Evolutionary conservation across 1,284 basidiomycete genomes (phyloP).

Genomic region (Apiotrichum veenhuisii): DNA sequence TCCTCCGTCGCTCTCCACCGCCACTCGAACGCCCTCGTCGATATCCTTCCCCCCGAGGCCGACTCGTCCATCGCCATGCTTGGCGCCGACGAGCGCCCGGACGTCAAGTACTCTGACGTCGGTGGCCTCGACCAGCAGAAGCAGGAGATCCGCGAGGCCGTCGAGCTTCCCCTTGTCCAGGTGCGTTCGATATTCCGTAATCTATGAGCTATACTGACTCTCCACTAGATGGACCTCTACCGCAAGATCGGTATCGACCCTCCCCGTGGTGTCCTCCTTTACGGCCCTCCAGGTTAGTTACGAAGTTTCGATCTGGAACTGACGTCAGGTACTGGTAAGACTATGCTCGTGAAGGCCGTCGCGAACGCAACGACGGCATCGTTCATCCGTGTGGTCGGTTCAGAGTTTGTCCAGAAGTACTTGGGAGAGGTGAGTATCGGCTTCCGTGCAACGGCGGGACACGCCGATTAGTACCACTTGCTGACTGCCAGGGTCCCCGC

Average conservation of each 20-base stretch:
- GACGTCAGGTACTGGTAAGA: constrained; percentile 86
- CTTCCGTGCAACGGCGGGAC: no score
- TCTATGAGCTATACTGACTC: background rate
- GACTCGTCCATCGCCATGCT: constrained; percentile 97
- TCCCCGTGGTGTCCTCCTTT: constrained; percentile 86
- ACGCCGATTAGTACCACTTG: background rate
- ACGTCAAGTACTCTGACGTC: constrained; percentile 83
- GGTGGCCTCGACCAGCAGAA: constrained; percentile 98
- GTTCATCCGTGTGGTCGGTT: constrained; percentile 97
- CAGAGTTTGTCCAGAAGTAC: constrained; percentile 99
- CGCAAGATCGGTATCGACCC: constrained; percentile 99
- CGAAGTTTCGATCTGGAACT: constrained; percentile 1
- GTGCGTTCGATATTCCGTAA: constrained; percentile 21
- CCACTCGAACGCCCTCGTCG: constrained; percentile 97
- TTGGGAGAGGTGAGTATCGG: constrained; percentile 67
- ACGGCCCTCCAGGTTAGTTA: constrained; percentile 78
- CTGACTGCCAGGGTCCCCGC: constrained; percentile 66
- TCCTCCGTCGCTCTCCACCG: constrained; percentile 96
- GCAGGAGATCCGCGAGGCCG: constrained; percentile 98
- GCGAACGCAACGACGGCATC: constrained; percentile 95
- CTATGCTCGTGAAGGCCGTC: constrained; percentile 98
- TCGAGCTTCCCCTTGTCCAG: constrained; percentile 88
- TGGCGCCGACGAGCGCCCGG: constrained; percentile 86
- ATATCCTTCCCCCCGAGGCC: constrained; percentile 97
- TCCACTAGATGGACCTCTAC: constrained; percentile 82